Conservation (phyloP, 495 filamentous ascomycete genomes). For the Symbiotaphrina buchneri region DNA sequence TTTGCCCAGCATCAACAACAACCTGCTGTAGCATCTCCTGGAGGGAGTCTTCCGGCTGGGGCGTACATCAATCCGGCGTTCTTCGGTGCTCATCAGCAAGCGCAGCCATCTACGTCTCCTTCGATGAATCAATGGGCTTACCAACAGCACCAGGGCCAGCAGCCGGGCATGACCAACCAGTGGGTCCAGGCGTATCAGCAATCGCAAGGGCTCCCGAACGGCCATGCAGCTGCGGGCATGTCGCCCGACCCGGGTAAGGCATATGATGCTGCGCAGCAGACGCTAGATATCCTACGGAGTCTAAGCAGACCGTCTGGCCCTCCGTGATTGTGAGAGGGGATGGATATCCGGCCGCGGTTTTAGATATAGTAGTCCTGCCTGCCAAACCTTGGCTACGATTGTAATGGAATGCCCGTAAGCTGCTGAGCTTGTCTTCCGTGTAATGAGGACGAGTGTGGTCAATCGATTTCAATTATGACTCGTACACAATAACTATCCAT, state of each 20-base stretch:
- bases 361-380: too few relatives aligned
- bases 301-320: conserved; percentile 5
- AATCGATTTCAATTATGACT: too few relatives aligned
- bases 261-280: conserved; percentile 15
- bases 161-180: conserved; percentile 7
- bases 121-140: conserved; percentile 14
- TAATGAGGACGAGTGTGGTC: too few relatives aligned
- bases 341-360: too few relatives aligned
- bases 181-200: conserved; percentile 7
- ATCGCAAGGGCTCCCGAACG: too few relatives aligned
- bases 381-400: too few relatives aligned
- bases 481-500: too few relatives aligned
- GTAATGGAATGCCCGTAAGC: too few relatives aligned
- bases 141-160: conserved; percentile 15
- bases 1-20: not conserved
- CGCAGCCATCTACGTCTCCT: too few relatives aligned
- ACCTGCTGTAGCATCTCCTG: conserved; percentile 7
- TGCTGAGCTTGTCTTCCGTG: too few relatives aligned
- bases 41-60: conserved; percentile 16
- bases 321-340: not conserved
- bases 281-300: conserved; percentile 21
- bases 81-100: conserved; percentile 24
- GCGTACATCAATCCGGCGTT: conserved; percentile 46
- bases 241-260: conserved; percentile 5
- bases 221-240: conserved; percentile 1